Evolutionary conservation across 495 filamentous ascomycete species (phyloP).

Genomic region (Xylaria castorea): DNA sequence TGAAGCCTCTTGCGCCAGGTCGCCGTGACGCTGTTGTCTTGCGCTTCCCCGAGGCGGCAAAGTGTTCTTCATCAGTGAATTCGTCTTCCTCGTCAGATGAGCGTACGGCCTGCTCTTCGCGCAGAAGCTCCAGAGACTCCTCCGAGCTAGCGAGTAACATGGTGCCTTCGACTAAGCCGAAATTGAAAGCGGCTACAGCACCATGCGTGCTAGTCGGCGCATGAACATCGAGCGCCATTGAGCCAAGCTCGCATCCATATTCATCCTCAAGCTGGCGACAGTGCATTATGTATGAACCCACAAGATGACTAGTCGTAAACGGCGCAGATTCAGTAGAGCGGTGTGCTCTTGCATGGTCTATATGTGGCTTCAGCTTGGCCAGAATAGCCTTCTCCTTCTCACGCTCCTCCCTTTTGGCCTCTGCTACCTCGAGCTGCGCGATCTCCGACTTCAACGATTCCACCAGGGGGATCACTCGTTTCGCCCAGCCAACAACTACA

Average conservation of each 20-base stretch:
- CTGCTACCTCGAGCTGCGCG: not conserved
- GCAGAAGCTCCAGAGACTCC: slow-evolving; percentile 22
- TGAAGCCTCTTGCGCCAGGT: not conserved
- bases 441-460: slow-evolving; percentile 1
- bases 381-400: slow-evolving; percentile 23
- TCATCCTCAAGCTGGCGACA: not conserved
- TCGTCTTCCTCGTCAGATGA: slow-evolving; percentile 15
- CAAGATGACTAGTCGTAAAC: not conserved
- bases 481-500: slow-evolving; percentile 13
- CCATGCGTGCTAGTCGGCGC: slow-evolving; percentile 29
- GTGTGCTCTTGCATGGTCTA: slow-evolving; percentile 13
- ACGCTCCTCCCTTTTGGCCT: slow-evolving; percentile 15
- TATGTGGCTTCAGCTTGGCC: slow-evolving; percentile 22
- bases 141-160: slow-evolving; percentile 28
- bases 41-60: slow-evolving; percentile 3
- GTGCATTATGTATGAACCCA: slow-evolving; percentile 11
- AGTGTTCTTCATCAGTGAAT: not conserved
- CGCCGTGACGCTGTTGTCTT: not conserved
- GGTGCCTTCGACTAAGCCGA: slow-evolving; percentile 26
- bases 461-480: not conserved
- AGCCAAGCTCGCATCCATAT: not conserved
- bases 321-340: not conserved
- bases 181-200: slow-evolving; percentile 25
- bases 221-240: slow-evolving; percentile 26
- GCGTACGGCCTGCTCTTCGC: slow-evolving; percentile 23